Base-by-base conservation (phyloP, 306 rosid species). In the Adenanthera pavonina region DNA sequence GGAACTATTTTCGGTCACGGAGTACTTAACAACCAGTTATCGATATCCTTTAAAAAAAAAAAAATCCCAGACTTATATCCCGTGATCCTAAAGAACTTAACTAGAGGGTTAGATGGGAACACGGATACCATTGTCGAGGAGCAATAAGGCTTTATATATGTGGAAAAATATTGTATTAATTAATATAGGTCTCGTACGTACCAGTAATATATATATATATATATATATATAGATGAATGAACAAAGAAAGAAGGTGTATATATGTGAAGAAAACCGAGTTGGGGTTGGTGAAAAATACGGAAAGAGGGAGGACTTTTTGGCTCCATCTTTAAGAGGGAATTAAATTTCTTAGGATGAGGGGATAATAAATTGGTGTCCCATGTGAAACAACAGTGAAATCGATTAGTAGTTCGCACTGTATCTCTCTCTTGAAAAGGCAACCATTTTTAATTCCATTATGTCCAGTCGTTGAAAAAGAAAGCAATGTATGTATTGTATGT, bases 351-450 rank as follows among this genome's bases (percentile, higher is more conserved):
- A 8, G 40, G 25, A 69, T 33, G 30, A 60, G 44, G 20, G 13
- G 13, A 14, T 47, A 43, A 44, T 44, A 19, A 51, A 52, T 17
- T 48, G 51, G 46, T 0, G 76, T 65, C 44, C 83, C 88, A 83
- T 72, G 90, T 85, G 90, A 84, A 79, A 69, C 74, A 79, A 86
- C 85, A 84, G 88, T 30, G 38, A 84, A 79, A 74, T 57, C 64
- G 11, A 61, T 13, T 10, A 82, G 51, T 67, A 66, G 70, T 66
- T 72, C 12, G 51, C 20, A 69, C 43, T 77, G 78, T 85, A 89
- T 84, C 73, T 43, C 30, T 68, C 35, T 43, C 41, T 43, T 41
- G 8, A 68, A 68, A 41, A 67, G 49, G 46, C 72, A 0, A 67
- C 15, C 49, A 1, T 67, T 30, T 66, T 67, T 40, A 17, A 40